Percentiles rank a stretch among this genome's conserved stretches.
phyloP scores from a whole-genome alignment of 768 basidiomycete genomes.

The Xerocomellus chrysenteron region DNA sequence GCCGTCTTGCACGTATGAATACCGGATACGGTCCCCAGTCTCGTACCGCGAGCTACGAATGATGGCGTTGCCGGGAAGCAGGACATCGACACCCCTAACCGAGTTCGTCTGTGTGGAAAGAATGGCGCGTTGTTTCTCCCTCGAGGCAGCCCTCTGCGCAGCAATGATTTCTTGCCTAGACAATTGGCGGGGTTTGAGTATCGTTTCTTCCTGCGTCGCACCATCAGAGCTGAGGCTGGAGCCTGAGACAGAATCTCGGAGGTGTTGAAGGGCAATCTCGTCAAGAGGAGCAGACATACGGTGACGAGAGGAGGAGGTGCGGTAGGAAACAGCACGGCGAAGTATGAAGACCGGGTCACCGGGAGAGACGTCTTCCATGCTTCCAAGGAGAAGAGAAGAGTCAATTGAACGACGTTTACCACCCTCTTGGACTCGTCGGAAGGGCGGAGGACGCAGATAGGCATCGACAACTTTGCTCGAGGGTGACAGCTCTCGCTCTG shows the following conservation, averaged over 20 bases:
- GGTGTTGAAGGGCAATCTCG: conserved; percentile 74
- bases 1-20: conserved; percentile 93
- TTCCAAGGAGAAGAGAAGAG: conserved; percentile 67
- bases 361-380: conserved; percentile 67
- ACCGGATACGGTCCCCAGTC: conserved; percentile 71
- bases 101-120: conserved; percentile 84
- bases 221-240: conserved; percentile 59
- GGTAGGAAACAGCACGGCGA: conserved; percentile 76
- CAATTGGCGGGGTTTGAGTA: conserved; percentile 36
- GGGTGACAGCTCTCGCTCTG: conserved; percentile 78
- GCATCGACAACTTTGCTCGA: conserved; percentile 86
- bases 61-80: conserved; percentile 80
- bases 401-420: conserved; percentile 88
- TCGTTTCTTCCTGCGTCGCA: conserved; percentile 30
- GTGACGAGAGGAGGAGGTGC: conserved; percentile 65
- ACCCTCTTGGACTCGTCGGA: conserved; percentile 54
- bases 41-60: conserved; percentile 82
- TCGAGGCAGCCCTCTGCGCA: conserved; percentile 82
- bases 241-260: conserved; percentile 59
- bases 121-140: conserved; percentile 84
- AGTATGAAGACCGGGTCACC: conserved; percentile 91
- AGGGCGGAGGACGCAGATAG: conserved; percentile 70
- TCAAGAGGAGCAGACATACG: conserved; percentile 77
- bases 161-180: conserved; percentile 91
- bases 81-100: conserved; percentile 83